Percentiles rank a stretch among this genome's conserved stretches.
These are phyloP conservation scores for Cyberlindnera subsufficiens DNA, from an alignment of 805 yeast genomes.

Conservation along the genomic window DNA sequence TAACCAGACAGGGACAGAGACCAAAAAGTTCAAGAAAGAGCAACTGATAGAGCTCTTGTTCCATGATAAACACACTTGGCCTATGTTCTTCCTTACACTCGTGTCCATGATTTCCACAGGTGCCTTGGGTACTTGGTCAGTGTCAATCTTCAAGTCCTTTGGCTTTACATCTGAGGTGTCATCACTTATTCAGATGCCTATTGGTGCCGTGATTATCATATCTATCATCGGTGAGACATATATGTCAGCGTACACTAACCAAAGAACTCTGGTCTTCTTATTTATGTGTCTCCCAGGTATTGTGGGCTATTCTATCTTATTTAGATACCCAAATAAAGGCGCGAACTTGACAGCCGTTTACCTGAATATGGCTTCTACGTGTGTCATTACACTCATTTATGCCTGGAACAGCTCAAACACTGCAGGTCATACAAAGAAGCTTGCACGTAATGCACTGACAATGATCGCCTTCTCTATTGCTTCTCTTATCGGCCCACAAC, in stretches of 20 bases:
- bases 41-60: conserved; percentile 39
- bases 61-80: conserved; percentile 40
- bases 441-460: conserved; percentile 43
- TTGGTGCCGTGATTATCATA: conserved; percentile 40
- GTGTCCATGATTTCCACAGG: conserved; percentile 43
- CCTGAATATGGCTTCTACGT: conserved; percentile 43
- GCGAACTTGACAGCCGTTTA: conserved; percentile 44
- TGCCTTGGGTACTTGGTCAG: conserved; percentile 26
- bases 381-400: conserved; percentile 49
- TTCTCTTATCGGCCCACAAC: conserved; percentile 55
- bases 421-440: conserved; percentile 52
- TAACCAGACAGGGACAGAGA: conserved; percentile 42
- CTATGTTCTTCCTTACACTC: conserved; percentile 35
- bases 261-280: conserved; percentile 27
- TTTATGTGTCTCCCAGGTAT: conserved; percentile 42
- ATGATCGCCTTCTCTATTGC: conserved; percentile 52
- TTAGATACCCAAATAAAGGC: conserved; percentile 23
- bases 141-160: conserved; percentile 11
- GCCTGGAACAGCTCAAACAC: conserved; percentile 55
- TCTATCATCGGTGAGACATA: conserved; percentile 34
- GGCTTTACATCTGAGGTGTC: conserved; percentile 26
- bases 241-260: conserved; percentile 28
- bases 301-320: conserved; percentile 41
- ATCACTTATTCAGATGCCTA: conserved; percentile 46
- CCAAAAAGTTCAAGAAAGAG: conserved; percentile 31